Percentiles rank a stretch among this genome's conserved stretches.
These are phyloP conservation scores for Penicillium chermesinum DNA, from an alignment of 495 filamentous ascomycete genomes.

Conservation along the genomic window DNA sequence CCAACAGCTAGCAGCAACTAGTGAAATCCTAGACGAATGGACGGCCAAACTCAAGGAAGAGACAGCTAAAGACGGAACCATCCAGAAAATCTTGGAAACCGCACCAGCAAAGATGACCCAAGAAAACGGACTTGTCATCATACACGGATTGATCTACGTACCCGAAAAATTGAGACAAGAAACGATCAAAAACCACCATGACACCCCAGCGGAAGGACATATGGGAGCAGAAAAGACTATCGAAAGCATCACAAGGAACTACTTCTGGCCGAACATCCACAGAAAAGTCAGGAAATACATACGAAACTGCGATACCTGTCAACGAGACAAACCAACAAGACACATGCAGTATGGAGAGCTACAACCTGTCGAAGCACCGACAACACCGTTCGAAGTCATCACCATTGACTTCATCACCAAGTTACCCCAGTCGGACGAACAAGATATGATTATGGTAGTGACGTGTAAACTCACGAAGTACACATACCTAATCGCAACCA, in stretches of 20 bases:
- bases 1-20: slow-evolving; percentile 1
- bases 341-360: slow-evolving; percentile 9
- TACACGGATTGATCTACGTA: slow-evolving; percentile 9
- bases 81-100: background rate
- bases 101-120: background rate
- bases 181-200: slow-evolving; percentile 7
- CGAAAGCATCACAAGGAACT: slow-evolving; percentile 7
- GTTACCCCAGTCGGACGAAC: slow-evolving; percentile 1
- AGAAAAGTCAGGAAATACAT: slow-evolving; percentile 9
- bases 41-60: background rate
- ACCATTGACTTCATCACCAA: slow-evolving; percentile 20
- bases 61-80: background rate
- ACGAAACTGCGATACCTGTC: slow-evolving; percentile 2
- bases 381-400: slow-evolving; percentile 10
- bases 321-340: slow-evolving; percentile 3
- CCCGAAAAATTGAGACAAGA: background rate
- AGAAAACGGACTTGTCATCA: slow-evolving; percentile 5
- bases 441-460: slow-evolving; percentile 6
- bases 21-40: slow-evolving; percentile 1
- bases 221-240: slow-evolving; percentile 6
- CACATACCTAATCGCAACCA: background rate
- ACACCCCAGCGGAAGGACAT: background rate
- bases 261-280: slow-evolving; percentile 1
- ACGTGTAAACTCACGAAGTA: background rate
- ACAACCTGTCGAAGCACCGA: slow-evolving; percentile 4